Evolutionary conservation across 129 eudicot species (phyloP), one percentile per base, ranked within the genome.

Genomic region (Arctium minus): DNA sequence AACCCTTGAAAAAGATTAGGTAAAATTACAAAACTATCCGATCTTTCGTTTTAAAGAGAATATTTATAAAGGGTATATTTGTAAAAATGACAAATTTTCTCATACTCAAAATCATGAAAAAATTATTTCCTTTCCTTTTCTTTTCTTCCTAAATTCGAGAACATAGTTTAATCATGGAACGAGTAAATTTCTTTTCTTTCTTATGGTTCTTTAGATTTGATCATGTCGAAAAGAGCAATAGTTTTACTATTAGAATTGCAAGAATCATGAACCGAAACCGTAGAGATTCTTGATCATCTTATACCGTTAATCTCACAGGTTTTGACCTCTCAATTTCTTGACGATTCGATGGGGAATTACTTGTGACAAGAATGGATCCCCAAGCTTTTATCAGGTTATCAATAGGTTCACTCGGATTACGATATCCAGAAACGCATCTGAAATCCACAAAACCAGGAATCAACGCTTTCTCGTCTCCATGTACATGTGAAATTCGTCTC

Each of bases 321-420:
- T 79, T 81, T 73, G 60, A 84, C 79, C 38, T 72, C 46, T 38
- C 62, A 64, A 70, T 64, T 46, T 73, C 56, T 75, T 18, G 80
- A 73, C 70, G 18, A 68, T 64, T 44, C 85, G 75, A 92, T 91
- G 97, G 88, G 74, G 84, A 85, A 82, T 39, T 62, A 86, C 42
- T 77, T 78, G 71, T 91, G 89, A 91, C 89, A 65, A 29, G 6
- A 90, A 94, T 94, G 98, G 97, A 94, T 83, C 98, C 98, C 37
- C 94, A 94, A 84, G 98, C 98, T 75, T 94, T 94, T 46, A 90
- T 91, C 46, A 81, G 98, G 72, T 82, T 94, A 56, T 94, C 98
- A 38, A 88, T 94, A 39, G 90, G 93, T 38, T 91, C 91, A 48
- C 80, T 94, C 46, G 97, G 98, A 15, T 83, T 94, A 73, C 82